These are phyloP conservation scores for Pholiota molesta DNA, from an alignment of 768 basidiomycete species.

Conservation along the genomic window DNA sequence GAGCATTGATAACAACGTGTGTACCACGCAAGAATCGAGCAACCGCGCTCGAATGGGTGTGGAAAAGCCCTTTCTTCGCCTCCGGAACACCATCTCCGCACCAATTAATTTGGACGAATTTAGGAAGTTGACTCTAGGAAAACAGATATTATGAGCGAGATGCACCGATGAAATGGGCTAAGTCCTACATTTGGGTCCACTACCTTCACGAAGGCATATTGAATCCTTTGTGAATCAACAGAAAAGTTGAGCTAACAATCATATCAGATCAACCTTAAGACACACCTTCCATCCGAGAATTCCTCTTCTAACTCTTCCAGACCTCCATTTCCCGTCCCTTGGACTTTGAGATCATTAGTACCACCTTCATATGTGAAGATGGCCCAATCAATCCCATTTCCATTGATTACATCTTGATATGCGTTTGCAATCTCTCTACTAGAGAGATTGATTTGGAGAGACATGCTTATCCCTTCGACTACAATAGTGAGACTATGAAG, in stretches of 20 bases:
- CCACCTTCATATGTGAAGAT: conserved; percentile 82
- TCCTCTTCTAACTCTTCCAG: conserved; percentile 92
- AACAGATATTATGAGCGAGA: conserved; percentile 4
- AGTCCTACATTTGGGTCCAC: conserved; percentile 77
- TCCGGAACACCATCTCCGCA: conserved; percentile 97
- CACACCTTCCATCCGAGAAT: conserved; percentile 90
- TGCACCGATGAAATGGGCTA: background rate
- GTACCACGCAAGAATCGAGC: conserved; percentile 79
- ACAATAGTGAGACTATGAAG: background rate
- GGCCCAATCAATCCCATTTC: conserved; percentile 72
- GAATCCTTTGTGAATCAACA: conserved; percentile 60
- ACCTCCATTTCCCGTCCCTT: conserved; percentile 83
- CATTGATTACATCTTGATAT: conserved; percentile 75
- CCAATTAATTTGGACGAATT: conserved; percentile 97
- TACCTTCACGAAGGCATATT: conserved; percentile 90
- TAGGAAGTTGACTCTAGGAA: conserved; percentile 74
- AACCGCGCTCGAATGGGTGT: conserved; percentile 83
- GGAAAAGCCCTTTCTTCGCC: conserved; percentile 89
- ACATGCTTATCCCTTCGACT: conserved; percentile 48
- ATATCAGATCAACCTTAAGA: conserved; percentile 16
- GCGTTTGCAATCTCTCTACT: conserved; percentile 71
- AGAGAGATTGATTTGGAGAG: conserved; percentile 79
- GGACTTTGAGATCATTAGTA: conserved; percentile 86
- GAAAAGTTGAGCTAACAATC: conserved; percentile 15
- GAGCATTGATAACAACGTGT: conserved; percentile 85